phyloP scores from a whole-genome alignment of 2,329 filamentous ascomycete genomes.

The Rhynchosporium secalis region DNA sequence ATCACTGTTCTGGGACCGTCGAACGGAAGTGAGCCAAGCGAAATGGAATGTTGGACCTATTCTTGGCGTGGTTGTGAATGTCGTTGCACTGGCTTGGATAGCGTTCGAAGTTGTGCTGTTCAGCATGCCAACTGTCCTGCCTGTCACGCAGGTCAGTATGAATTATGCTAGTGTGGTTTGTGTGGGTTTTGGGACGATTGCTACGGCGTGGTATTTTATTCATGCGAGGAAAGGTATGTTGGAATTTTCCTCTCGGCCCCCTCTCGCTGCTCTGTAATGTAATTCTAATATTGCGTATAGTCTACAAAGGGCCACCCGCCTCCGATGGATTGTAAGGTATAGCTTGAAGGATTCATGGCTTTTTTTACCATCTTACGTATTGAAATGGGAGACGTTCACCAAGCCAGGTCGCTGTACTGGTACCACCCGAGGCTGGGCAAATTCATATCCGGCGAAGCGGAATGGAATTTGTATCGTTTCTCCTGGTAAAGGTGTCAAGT shows the following conservation, averaged over 20 bases:
- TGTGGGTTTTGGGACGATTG: slow-evolving; percentile 52
- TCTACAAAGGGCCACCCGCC: slow-evolving; percentile 31
- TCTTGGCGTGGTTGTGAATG: slow-evolving; percentile 60
- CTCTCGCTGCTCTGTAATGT: neutral
- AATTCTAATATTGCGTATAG: slow-evolving; percentile 10
- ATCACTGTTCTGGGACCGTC: slow-evolving; percentile 65
- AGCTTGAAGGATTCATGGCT: neutral
- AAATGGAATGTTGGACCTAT: slow-evolving; percentile 60
- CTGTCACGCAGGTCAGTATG: slow-evolving; percentile 60
- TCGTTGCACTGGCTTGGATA: slow-evolving; percentile 57
- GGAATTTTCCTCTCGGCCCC: neutral
- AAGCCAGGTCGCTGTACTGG: neutral
- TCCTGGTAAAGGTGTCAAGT: too few species aligned
- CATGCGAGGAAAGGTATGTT: slow-evolving; percentile 52
- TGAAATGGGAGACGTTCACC: neutral
- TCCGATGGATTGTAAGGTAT: slow-evolving; percentile 26
- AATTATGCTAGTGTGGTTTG: slow-evolving; percentile 53
- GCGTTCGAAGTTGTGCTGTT: slow-evolving; percentile 63
- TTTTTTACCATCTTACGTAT: neutral
- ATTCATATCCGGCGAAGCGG: slow-evolving; percentile 45
- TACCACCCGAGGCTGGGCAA: too few species aligned
- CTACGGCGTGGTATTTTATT: slow-evolving; percentile 50
- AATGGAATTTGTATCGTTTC: slow-evolving; percentile 32
- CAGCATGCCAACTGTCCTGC: slow-evolving; percentile 60
- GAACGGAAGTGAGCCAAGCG: slow-evolving; percentile 50